Evolutionary conservation across 2,329 filamentous ascomycete species (phyloP).

Genomic region (Penicillium sp.): DNA sequence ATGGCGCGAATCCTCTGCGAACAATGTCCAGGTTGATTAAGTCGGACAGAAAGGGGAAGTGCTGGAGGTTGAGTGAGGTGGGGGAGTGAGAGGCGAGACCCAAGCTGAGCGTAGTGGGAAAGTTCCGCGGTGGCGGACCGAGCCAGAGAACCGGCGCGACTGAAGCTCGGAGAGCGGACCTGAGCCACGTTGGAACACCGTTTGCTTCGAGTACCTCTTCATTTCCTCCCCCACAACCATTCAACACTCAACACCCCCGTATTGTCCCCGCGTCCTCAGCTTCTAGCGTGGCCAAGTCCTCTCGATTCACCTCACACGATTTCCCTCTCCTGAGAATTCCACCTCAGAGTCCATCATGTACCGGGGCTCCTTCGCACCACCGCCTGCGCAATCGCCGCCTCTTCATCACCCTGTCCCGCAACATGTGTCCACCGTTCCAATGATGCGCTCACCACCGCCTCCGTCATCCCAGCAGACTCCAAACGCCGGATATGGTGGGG

Average conservation of each 20-base stretch:
- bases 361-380: conserved; percentile 72
- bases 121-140: conserved; percentile 20
- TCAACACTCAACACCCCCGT: conserved; percentile 4
- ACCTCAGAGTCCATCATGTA: conserved; percentile 57
- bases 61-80: conserved; percentile 16
- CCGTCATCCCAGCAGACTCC: conserved; percentile 66
- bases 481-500: conserved; percentile 38
- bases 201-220: conserved; percentile 8
- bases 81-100: conserved; percentile 7
- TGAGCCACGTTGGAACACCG: conserved; percentile 32
- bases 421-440: conserved; percentile 95
- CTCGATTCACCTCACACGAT: conserved; percentile 7
- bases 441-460: conserved; percentile 88
- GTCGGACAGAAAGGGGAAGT: conserved; percentile 6
- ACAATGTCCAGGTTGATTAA: background rate
- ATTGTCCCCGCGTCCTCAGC: conserved; percentile 7
- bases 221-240: background rate
- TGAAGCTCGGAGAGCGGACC: conserved; percentile 23
- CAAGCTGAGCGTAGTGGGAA: conserved; percentile 9
- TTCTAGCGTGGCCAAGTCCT: conserved; percentile 7
- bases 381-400: conserved; percentile 72
- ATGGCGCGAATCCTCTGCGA: conserved; percentile 45
- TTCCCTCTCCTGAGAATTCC: conserved; percentile 7
- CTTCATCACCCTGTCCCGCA: conserved; percentile 96
- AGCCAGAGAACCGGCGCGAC: conserved; percentile 12